Base-by-base conservation (phyloP, 1,284 basidiomycete genomes). In the Marasmius fiardii region DNA sequence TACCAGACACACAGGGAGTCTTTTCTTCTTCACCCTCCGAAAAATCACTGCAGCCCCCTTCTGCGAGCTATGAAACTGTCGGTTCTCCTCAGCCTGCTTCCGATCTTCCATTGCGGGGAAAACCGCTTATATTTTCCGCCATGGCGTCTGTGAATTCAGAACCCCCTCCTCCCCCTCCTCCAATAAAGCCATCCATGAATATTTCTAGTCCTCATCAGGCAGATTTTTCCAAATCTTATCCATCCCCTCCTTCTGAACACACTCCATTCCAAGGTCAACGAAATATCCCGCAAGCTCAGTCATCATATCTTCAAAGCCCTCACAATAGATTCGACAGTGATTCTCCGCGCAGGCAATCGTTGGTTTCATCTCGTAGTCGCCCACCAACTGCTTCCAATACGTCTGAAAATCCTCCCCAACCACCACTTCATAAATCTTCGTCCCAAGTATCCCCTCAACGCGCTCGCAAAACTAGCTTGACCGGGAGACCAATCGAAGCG, bases 41-140 rank as follows among this genome's bases (percentile, higher is more conserved):
- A 14, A 49, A 49, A 31, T 11, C 47, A 20, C 33, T 26, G 10
- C 2, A 5, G 8, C 47, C n/a, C 11, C 8, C 47, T 18, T 16
- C 47, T 16, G 47, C 28, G 7, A 26, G 28, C 12, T 16, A 11
- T 31, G 20, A 28, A 12, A n/a, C 47, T 31, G 26, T 31, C 12
- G 50, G 39, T 16, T 24, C 47, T 23, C 21, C 37, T 28, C 26
- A 37, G 14, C 8, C 47, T 20, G 31, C 51, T 43, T 24, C 23
- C 20, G 43, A 18, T n/a, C 45, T 31, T 43, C 58, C 62, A 0
- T n/a, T 67, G 6, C 64, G 63, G 37, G 72, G 65, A 23, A 74
- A 74, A 4, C 76, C 75, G 0, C 65, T 77, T 4, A 78, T 77
- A 14, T 77, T 78, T 26, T 43, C 71, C 1, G 70, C 76, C 14